Base-by-base conservation (phyloP, 495 filamentous ascomycete species). In the Aspergillus sparsus region DNA sequence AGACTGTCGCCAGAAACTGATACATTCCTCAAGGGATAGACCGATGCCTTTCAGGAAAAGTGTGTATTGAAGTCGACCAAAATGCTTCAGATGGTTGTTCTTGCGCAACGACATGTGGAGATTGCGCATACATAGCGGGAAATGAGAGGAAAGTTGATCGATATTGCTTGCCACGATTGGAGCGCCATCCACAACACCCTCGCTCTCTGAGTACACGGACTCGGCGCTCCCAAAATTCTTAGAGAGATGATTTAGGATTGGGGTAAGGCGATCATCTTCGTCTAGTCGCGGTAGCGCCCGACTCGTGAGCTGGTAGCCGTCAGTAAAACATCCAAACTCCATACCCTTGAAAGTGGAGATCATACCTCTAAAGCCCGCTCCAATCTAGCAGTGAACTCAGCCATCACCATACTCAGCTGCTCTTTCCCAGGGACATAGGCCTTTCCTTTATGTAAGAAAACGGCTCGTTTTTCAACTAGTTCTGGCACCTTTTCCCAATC, bases 31-130 rank as follows among this genome's bases (percentile, higher is more conserved):
- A 8, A 98, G 80, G 52, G 83, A 90, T 9, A 99, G 81, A 0
- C 95, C 95, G 61, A 99, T 90, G 35, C 95, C 95, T 78, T 99
- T 99, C 58, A 99, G 82, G 83, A 99, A 99, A 16, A 99, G 84
- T 0, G 89, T 90, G 78, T 98, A 99, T 75, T 99, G 95, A 18
- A 97, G 82, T 60, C 95, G 90, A 13, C 92, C 95, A 64, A 81
- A 96, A 72, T 99, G 93, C 68, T 96, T 97, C 53, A 99, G 78
- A 58, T 98, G 90, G 34, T 86, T 85, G 70, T 93, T 91, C 62
- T 89, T 87, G 57, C 90, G 87, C 16, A 99, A 78, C 10, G 84
- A 88, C 50, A 83, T 85, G 71, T 99, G 95, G 44, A 98, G 79
- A 67, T 92, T 89, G 32, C 85, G 84, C 95, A 98, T 98, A 74